A percentile compares a stretch with the other conserved stretches of the same genome.
These are phyloP conservation scores for Jamesozyma hellenica DNA, from an alignment of 805 yeast species.

Conservation along the genomic window DNA sequence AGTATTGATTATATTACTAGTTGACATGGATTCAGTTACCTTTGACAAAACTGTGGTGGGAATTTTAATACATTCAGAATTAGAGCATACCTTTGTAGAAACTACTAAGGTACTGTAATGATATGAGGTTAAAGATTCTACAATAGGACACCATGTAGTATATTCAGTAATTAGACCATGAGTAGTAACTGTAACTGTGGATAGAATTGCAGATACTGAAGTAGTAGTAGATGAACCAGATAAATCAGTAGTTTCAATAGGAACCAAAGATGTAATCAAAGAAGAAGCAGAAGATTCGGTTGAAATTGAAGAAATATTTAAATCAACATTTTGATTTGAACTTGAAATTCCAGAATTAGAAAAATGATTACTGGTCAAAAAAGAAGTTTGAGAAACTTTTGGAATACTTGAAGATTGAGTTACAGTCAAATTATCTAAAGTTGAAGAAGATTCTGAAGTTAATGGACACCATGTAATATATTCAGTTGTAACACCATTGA, in stretches of 20 bases:
- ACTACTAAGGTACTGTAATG: background rate
- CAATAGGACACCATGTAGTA: slow-evolving; percentile 34
- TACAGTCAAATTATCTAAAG: background rate
- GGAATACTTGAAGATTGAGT: slow-evolving; percentile 8
- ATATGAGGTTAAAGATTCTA: background rate
- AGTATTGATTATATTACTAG: no score
- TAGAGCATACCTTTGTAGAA: background rate
- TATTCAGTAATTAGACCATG: slow-evolving; percentile 18
- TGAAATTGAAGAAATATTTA: no score
- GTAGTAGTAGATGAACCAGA: slow-evolving; percentile 3
- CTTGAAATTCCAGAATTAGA: no score
- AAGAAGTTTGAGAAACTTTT: slow-evolving; percentile 10
- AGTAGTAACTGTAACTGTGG: slow-evolving; percentile 2
- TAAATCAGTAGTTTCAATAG: slow-evolving; percentile 15
- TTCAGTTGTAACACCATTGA: slow-evolving; percentile 18
- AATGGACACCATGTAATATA: slow-evolving; percentile 34
- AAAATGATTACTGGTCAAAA: no score
- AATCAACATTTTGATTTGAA: no score
- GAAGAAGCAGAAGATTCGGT: no score
- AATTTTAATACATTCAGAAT: background rate
- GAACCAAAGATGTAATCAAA: background rate
- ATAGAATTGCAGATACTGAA: background rate
- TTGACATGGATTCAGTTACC: no score
- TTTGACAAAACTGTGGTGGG: background rate
- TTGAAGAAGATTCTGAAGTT: slow-evolving; percentile 24